A percentile compares a stretch with the other conserved stretches of the same genome.
Evolutionary conservation across 1,284 basidiomycete genomes (phyloP).

Genomic region (Macrocystidia cucumis): DNA sequence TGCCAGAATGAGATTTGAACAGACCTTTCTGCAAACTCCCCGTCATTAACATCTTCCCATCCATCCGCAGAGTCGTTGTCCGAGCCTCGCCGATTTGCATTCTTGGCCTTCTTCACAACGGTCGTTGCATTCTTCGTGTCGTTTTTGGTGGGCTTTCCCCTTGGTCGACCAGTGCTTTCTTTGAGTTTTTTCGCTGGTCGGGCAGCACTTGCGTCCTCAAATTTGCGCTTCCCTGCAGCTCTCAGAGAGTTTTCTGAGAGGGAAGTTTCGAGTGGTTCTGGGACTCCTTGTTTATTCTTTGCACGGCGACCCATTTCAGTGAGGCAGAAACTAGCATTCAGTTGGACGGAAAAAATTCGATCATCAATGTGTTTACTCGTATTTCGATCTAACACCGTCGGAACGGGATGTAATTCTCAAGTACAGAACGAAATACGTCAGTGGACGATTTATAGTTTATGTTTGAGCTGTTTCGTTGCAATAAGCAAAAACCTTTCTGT

Average conservation of each 20-base stretch:
- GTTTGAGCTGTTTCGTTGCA: slow-evolving; percentile 55
- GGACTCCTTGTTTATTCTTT: slow-evolving; percentile 84
- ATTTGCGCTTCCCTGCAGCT: slow-evolving; percentile 62
- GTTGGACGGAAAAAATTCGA: slow-evolving; percentile 11
- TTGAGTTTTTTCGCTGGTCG: slow-evolving; percentile 53
- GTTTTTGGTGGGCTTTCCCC: neutral
- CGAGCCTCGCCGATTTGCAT: slow-evolving; percentile 18
- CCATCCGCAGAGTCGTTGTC: slow-evolving; percentile 36
- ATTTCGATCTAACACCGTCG: too few species aligned
- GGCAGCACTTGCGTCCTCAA: too few species aligned
- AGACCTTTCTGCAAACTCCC: slow-evolving; percentile 30
- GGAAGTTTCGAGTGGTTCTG: slow-evolving; percentile 49
- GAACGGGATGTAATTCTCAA: too few species aligned
- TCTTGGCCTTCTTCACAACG: slow-evolving; percentile 14
- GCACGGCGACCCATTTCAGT: slow-evolving; percentile 80
- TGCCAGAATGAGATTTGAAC: too few species aligned
- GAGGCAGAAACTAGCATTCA: slow-evolving; percentile 4
- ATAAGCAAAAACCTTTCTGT: slow-evolving; percentile 45
- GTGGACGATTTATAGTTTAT: slow-evolving; percentile 52
- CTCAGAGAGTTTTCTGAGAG: slow-evolving; percentile 54
- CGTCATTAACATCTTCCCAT: slow-evolving; percentile 60
- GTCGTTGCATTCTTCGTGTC: slow-evolving; percentile 10
- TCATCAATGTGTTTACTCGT: slow-evolving; percentile 7
- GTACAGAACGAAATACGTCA: too few species aligned
- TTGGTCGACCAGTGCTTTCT: slow-evolving; percentile 18